phyloP scores from a whole-genome alignment of 805 yeast genomes.

The Candida michaelii region DNA sequence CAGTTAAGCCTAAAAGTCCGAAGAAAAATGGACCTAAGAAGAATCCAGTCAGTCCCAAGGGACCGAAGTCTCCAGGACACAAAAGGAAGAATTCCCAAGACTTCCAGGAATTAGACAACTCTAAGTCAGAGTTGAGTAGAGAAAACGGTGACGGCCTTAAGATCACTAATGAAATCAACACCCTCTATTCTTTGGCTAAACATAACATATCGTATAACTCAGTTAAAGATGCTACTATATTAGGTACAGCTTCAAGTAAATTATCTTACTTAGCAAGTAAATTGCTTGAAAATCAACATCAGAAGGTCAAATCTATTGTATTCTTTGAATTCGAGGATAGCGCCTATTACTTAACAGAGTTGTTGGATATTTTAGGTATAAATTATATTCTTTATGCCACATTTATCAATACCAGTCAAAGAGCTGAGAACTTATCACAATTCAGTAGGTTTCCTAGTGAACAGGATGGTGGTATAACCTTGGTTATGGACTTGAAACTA shows the following conservation, averaged over 20 bases:
- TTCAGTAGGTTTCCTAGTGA: conserved; percentile 43
- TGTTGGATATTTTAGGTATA: conserved; percentile 60
- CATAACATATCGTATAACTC: conserved; percentile 17
- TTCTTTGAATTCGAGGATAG: conserved; percentile 72
- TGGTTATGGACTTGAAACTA: conserved; percentile 65
- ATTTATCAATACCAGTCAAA: conserved; percentile 47
- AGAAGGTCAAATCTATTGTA: conserved; percentile 53
- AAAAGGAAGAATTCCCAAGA: conserved; percentile 5
- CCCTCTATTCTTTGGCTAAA: conserved; percentile 17
- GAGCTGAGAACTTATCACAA: conserved; percentile 52
- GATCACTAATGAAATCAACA: conserved; percentile 23
- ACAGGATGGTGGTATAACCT: conserved; percentile 45
- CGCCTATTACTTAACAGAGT: conserved; percentile 66
- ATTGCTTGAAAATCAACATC: conserved; percentile 50
- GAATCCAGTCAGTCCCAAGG: conserved; percentile 4
- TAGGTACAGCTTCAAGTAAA: conserved; percentile 68
- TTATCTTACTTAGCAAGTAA: conserved; percentile 58
- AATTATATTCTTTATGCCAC: conserved; percentile 65
- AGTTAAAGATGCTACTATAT: conserved; percentile 35
- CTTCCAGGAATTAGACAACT: conserved; percentile 3
- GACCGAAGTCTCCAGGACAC: not conserved
- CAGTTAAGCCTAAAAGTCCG: not conserved
- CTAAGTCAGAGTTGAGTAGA: conserved; percentile 15
- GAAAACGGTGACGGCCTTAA: conserved; percentile 22
- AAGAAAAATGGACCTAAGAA: not conserved